phyloP scores from a whole-genome alignment of 2,329 filamentous ascomycete genomes.

The Drechslerella coelobrocha region DNA sequence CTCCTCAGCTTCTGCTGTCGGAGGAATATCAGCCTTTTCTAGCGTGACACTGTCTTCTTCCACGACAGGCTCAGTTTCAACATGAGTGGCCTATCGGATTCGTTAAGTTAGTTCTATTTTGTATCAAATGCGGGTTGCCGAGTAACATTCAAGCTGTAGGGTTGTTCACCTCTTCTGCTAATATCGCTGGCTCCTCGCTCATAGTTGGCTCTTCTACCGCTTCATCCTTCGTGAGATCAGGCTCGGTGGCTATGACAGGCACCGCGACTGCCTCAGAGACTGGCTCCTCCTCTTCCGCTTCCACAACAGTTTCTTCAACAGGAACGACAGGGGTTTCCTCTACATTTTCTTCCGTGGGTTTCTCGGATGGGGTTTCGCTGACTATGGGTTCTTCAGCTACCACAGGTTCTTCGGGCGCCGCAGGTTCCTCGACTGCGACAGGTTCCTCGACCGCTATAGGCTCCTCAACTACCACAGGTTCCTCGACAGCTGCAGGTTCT shows the following conservation, averaged over 20 bases:
- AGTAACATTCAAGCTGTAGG: background rate
- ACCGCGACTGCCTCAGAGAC: constrained; percentile 7
- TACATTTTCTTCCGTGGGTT: background rate
- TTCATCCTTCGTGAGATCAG: constrained; percentile 13
- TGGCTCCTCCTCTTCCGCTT: constrained; percentile 3
- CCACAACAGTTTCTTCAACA: constrained; percentile 6
- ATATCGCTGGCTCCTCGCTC: constrained; percentile 12
- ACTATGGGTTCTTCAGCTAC: constrained; percentile 9
- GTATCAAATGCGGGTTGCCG: too few relatives aligned
- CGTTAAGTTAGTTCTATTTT: too few relatives aligned
- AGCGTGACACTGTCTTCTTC: background rate
- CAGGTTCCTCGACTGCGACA: background rate
- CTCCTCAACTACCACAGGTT: background rate
- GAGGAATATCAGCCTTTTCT: constrained; percentile 5
- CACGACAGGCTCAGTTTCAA: constrained; percentile 13
- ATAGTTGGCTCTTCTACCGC: constrained; percentile 7
- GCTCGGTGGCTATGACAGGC: constrained; percentile 9
- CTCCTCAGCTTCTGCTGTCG: constrained; percentile 12
- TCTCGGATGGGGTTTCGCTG: constrained; percentile 3
- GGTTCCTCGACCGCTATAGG: background rate
- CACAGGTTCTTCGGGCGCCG: background rate
- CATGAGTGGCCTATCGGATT: constrained; percentile 12
- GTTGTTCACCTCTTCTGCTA: constrained; percentile 23
- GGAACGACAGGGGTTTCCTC: background rate
- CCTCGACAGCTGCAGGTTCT: constrained; percentile 2